phyloP scores from a whole-genome alignment of 345 rosid species.

The Raphanus raphanistrum region DNA sequence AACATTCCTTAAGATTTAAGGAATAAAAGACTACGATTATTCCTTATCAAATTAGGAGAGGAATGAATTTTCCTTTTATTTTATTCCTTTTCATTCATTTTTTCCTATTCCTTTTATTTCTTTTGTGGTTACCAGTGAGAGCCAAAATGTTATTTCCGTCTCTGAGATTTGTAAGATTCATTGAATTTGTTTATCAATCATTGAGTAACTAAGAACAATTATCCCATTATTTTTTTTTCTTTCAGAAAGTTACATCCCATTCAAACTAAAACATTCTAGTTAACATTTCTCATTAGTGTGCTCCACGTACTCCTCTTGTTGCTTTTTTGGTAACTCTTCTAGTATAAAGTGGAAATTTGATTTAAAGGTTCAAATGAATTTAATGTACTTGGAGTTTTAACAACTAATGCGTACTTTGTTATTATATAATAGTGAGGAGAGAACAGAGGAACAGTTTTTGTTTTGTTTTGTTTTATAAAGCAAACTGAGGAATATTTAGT shows the following conservation, averaged over 20 bases:
- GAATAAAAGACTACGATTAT: too few species aligned
- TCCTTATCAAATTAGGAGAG: too few species aligned
- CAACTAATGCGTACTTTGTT: conserved; percentile 5
- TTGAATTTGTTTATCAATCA: conserved; percentile 16
- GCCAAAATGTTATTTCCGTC: not conserved
- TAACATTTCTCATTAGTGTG: conserved; percentile 28
- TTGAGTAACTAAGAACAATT: conserved; percentile 1
- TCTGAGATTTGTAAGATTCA: not conserved
- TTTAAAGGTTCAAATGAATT: not conserved
- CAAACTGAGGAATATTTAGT: not conserved
- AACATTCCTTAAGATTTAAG: too few species aligned
- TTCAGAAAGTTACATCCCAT: conserved; percentile 13
- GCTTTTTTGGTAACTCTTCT: conserved; percentile 20
- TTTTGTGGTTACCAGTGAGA: too few species aligned
- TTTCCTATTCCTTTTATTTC: too few species aligned
- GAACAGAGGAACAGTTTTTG: not conserved
- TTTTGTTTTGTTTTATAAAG: not conserved
- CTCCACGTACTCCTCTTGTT: conserved; percentile 28
- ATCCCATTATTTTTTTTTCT: not conserved
- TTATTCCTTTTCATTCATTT: too few species aligned
- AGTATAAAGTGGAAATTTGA: not conserved
- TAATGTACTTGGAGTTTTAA: not conserved
- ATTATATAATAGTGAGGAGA: not conserved
- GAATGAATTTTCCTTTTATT: too few species aligned
- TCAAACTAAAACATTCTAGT: conserved; percentile 17